Evolutionary conservation across 805 yeast species (phyloP), one percentile per base, ranked within the genome.

Genomic region (Lipomyces spencermartinsiae): DNA sequence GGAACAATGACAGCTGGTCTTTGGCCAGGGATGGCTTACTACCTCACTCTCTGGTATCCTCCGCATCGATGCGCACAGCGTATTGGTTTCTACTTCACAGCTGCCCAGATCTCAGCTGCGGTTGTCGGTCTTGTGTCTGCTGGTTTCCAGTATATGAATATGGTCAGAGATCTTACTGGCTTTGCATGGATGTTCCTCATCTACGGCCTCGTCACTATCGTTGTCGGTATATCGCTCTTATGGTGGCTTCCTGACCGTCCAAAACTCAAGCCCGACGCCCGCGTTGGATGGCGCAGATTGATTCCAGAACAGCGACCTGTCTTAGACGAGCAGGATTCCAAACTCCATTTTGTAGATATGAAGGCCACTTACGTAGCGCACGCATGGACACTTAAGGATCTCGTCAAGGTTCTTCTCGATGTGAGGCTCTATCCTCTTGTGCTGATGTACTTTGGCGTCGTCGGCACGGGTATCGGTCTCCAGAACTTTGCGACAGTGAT

Each of bases 181-280:
- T 92, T 92, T 89, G 92, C 89, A 79, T 92, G 96, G 97, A 83
- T 90, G 83, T 92, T 87, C 78, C 81, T 92, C 66, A 84, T 89
- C 6, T 92, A 91, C 75, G 97, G 97, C 7, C 80, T 84, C 22
- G 78, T 91, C 58, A 89, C 96, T 12, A 79, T 89, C 0, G 78
- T 81, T 51, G 86, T 86, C 55, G 96, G 96, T 14, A 77, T 91
- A 16, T 71, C 84, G 1, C 81, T 92, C 59, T 76, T 89, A 25
- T 88, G 94, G 90, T 91, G 96, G 96, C 83, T 92, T 54, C 97
- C 97, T 0, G 96, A 90, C 74, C 83, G 94, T 66, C 95, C 95
- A 19, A 59, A 22, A 12, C 62, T 64, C 12, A 54, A 4, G 74
- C 73, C 25, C 35, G 34, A 46, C 1, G 55, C 77, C 66, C 25